These are phyloP conservation scores for Diaporthe ilicicola DNA, from an alignment of 2,329 filamentous ascomycete species.

Conservation along the genomic window DNA sequence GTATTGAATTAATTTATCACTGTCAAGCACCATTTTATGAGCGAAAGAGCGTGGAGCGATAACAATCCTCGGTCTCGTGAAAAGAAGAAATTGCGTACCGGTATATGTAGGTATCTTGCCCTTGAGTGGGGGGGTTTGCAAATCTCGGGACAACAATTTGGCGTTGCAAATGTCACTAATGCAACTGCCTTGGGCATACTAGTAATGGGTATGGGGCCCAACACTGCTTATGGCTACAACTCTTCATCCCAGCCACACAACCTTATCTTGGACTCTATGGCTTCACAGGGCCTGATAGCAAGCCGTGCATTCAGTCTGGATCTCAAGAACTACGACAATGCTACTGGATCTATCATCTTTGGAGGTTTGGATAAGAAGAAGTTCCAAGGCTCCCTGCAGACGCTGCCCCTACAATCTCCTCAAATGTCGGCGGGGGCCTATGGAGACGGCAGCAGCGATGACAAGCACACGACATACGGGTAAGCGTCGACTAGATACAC, in stretches of 20 bases:
- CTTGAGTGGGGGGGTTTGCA: neutral
- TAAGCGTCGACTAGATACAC: neutral
- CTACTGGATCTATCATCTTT: constrained; percentile 28
- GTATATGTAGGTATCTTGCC: neutral
- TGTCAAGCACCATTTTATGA: fast-evolving
- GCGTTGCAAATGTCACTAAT: constrained; percentile 9
- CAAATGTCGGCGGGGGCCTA: neutral
- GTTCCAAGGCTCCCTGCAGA: constrained; percentile 27
- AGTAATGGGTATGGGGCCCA: constrained; percentile 20
- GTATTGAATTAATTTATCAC: too few relatives aligned
- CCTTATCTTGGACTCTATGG: constrained; percentile 13
- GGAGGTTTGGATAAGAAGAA: constrained; percentile 27
- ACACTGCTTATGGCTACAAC: neutral
- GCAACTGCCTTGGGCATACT: neutral
- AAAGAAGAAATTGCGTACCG: neutral
- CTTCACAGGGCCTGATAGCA: constrained; percentile 22
- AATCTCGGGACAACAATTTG: constrained; percentile 12
- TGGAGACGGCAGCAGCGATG: neutral
- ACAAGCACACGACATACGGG: neutral
- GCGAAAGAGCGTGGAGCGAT: neutral
- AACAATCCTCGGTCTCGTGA: neutral
- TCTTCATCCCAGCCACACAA: neutral
- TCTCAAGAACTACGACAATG: constrained; percentile 1
- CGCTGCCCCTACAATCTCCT: constrained; percentile 29
- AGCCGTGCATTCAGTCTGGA: constrained; percentile 27